Base-by-base conservation (phyloP, 345 rosid species). In the Lepidium africanum region DNA sequence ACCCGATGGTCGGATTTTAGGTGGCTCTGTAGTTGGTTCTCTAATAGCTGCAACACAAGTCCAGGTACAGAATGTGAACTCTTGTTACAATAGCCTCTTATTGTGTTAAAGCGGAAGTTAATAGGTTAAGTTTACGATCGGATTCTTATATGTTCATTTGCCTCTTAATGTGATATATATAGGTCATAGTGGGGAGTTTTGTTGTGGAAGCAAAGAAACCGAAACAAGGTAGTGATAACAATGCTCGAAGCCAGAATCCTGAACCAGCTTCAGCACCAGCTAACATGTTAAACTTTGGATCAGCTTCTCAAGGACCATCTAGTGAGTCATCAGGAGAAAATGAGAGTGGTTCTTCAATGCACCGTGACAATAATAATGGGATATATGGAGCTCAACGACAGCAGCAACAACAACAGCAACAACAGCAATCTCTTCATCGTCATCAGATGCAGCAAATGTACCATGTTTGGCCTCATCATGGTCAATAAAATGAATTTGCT, bases 121-220 rank as follows among this genome's bases (percentile, higher is more conserved):
- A n/a, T n/a, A n/a, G n/a, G n/a, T n/a, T n/a, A n/a, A n/a, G n/a
- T n/a, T n/a, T n/a, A n/a, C n/a, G n/a, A n/a, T 54, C 0, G 8
- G 32, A n/a, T 38, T 13, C 25, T 48, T 63, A 59, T 32, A 17
- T 65, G 37, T 17, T 48, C 68, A 47, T 59, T n/a, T 36, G 63
- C 23, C 3, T 53, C 35, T 0, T 32, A 9, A 53, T 62, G 63
- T 62, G 68, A 11, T 16, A 12, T 60, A 13, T 73, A 25, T 78
- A 93, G 98, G 80, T 93, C 14, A 86, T 91, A 48, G 85, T 91
- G 32, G 99, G 97, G 63, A 91, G 99, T 87, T 94, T 94, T 61
- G 69, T 89, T 25, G 82, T 80, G 0, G 91, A 82, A 41, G 83
- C 77, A 35, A 93, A 81, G 75, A 93, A 87, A 76, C 60, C 67